Base-by-base conservation (phyloP, 768 basidiomycete species). In the Collybiopsis confluens region DNA sequence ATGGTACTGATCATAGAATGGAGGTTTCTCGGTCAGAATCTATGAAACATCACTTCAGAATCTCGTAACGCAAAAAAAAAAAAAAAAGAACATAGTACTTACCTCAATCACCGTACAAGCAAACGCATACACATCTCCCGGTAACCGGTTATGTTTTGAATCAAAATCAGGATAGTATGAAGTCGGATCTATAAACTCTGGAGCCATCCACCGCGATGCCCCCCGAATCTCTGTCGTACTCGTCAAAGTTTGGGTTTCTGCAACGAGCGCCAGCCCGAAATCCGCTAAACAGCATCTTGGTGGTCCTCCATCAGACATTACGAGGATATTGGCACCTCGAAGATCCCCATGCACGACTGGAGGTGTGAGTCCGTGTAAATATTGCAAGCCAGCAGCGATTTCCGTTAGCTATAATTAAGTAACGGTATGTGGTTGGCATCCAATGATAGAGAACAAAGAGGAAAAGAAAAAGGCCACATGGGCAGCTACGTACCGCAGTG, bases 41-140 rank as follows among this genome's bases (percentile, higher is more conserved):
- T 33, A 13, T 5, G 13, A 6, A 33, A 33, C 30, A 33, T n/a
- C n/a, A n/a, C n/a, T n/a, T n/a, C n/a, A n/a, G n/a, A n/a, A n/a
- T n/a, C n/a, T n/a, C n/a, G n/a, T n/a, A n/a, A n/a, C n/a, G n/a
- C n/a, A n/a, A n/a, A n/a, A n/a, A 37, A 37, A 37, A 10, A 37
- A 10, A n/a, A n/a, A n/a, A n/a, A n/a, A n/a, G n/a, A n/a, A n/a
- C n/a, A n/a, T n/a, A 44, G 20, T 9, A 2, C 51, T 43, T n/a
- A 66, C 65, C 52, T 66, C 64, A 15, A 66, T 57, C 21, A 62
- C 57, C 2, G 62, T 61, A 64, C 64, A 64, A 7, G 58, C 64
- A 45, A 66, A 65, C 20, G 59, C 59, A 48, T 61, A 64, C 2
- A 65, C 59, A 36, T 66, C 65, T n/a, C 55, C 37, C 45, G 54